Conservation (phyloP, 768 basidiomycete genomes). For the Rhizopogon vinicolor region DNA sequence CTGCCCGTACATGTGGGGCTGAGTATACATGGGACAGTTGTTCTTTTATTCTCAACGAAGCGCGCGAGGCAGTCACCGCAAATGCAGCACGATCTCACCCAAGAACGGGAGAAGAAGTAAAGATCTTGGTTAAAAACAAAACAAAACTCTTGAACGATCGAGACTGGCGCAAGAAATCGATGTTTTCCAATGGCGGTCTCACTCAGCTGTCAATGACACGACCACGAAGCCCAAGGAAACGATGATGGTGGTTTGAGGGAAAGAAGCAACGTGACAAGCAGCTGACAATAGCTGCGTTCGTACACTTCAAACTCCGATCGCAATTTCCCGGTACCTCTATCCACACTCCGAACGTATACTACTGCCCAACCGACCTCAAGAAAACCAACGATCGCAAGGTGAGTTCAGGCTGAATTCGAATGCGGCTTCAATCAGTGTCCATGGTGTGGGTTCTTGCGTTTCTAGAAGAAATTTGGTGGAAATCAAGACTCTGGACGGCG, state of each 20-base stretch:
- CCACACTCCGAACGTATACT: conserved; percentile 3
- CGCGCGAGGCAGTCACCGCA: background rate
- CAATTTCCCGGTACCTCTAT: conserved; percentile 16
- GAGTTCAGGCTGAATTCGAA: conserved; percentile 10
- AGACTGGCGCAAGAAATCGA: conserved; percentile 24
- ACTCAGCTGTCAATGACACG: conserved; percentile 44
- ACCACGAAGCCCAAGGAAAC: conserved; percentile 30
- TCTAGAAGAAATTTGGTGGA: conserved; percentile 1
- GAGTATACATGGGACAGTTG: conserved; percentile 50
- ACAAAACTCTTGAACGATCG: conserved; percentile 28
- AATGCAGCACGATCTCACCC: conserved; percentile 30
- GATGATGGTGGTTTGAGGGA: conserved; percentile 44
- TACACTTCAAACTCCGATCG: conserved; percentile 33
- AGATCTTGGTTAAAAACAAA: conserved; percentile 25
- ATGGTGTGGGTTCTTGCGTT: background rate
- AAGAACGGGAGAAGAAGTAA: conserved; percentile 32
- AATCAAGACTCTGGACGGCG: background rate
- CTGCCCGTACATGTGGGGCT: conserved; percentile 54
- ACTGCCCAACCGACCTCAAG: conserved; percentile 19
- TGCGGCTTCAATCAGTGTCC: background rate
- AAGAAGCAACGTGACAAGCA: conserved; percentile 25
- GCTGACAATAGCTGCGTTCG: conserved; percentile 22
- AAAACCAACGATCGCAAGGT: conserved; percentile 22
- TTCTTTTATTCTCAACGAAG: conserved; percentile 1
- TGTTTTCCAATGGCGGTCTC: conserved; percentile 39